Evolutionary conservation across 2,329 filamentous ascomycete genomes (phyloP), one percentile per base, ranked within the genome.

Genomic region (Pseudogymnoascus sp.): DNA sequence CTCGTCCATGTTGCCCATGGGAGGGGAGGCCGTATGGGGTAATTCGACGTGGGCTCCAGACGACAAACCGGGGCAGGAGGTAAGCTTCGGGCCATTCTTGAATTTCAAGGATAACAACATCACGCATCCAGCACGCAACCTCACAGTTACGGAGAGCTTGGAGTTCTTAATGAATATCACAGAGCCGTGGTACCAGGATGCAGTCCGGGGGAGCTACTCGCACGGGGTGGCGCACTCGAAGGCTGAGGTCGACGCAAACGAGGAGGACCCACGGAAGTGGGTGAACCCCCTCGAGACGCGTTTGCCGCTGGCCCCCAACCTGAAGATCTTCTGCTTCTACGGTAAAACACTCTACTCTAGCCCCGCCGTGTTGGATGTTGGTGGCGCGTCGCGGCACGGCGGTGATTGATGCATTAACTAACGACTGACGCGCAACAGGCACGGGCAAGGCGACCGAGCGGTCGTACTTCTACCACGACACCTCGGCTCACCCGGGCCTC

Each of bases 321-420:
- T 99, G 71, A 97, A 96, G 73, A 91, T 99, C 11, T 97, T 92
- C 76, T 97, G 94, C 77, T 97, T 99, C 78, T 97, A 99, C 72
- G 94, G 81, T 68, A 70, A 66, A 64, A 62, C n/a, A 6, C 14
- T 11, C 26, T 58, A 14, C 10, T 19, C 4, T 35, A 19, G 31
- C 58, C 16, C 43, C 14, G 38, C 23, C 12, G 31, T 26, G 29
- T 62, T 61, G 49, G 49, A 33, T 55, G 49, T 55, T 55, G 49
- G 29, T 55, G 49, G 45, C 49, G 49, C 29, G 49, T n/a, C 49
- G 49, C 49, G 49, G 37, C 31, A 58, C 26, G 33, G 33, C 26
- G 37, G 16, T 7, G 35, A 39, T 37, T 6, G 62, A 29, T 12
- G 2, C 21, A 35, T 23, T 16, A 35, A 64, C 35, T 6, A 33